phyloP scores from a whole-genome alignment of 2,329 filamentous ascomycete species.

The Cytospora chrysosperma region DNA sequence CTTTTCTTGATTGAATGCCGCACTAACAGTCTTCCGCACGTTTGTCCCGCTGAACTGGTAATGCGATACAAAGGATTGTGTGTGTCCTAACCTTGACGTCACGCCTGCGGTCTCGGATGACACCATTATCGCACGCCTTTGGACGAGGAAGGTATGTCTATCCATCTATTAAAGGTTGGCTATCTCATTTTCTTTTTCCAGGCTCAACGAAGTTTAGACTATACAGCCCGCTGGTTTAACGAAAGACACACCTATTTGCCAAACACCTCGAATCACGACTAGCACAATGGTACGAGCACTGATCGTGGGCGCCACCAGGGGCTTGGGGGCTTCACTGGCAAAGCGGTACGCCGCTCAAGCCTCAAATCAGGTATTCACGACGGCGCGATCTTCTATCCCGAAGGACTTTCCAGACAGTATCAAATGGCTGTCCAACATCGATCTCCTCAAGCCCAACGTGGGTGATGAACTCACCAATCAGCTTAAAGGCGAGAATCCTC shows the following conservation, averaged over 20 bases:
- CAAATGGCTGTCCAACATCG: conserved; percentile 58
- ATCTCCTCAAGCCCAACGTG: conserved; percentile 50
- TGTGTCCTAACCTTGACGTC: conserved; percentile 18
- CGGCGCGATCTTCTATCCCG: conserved; percentile 36
- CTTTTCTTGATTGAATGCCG: neutral
- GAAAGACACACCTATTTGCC: no score
- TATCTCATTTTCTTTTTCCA: no score
- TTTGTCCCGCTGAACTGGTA: neutral
- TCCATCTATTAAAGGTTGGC: neutral
- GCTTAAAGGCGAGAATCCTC: conserved; percentile 39
- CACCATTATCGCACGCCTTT: conserved; percentile 12
- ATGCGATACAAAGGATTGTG: neutral
- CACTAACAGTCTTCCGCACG: neutral
- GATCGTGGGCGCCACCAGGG: conserved; percentile 67
- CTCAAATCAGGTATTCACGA: conserved; percentile 56
- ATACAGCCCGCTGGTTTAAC: no score
- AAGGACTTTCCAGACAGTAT: conserved; percentile 43
- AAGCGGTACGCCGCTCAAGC: conserved; percentile 53
- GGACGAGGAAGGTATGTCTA: neutral
- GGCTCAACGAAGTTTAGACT: no score
- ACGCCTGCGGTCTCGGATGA: conserved; percentile 5
- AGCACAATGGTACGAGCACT: conserved; percentile 50
- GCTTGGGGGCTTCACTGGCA: conserved; percentile 62
- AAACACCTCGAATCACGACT: no score
- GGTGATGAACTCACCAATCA: conserved; percentile 48